These are phyloP conservation scores for Pseudogymnoascus sp. DNA, from an alignment of 2,329 filamentous ascomycete species.

Conservation along the genomic window DNA sequence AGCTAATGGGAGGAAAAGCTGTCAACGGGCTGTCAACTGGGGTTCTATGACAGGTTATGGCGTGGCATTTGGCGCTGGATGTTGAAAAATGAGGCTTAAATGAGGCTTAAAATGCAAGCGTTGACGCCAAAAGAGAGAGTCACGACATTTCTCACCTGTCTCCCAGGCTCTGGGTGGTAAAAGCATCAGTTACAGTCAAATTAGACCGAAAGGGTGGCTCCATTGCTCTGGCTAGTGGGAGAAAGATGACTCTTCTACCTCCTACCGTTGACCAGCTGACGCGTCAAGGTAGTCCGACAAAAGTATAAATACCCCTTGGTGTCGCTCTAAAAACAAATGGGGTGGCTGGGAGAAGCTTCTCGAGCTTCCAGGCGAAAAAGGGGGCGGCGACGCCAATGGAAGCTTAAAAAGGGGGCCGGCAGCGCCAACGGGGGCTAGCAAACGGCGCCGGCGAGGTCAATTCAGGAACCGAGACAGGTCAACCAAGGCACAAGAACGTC, in stretches of 20 bases:
- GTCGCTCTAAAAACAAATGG: neutral
- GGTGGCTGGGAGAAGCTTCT: neutral
- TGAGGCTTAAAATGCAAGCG: neutral
- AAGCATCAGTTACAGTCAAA: neutral
- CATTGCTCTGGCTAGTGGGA: neutral
- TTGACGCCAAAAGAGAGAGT: neutral
- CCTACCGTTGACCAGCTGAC: neutral
- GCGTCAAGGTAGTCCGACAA: neutral
- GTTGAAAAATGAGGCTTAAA: neutral
- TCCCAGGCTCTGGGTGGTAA: neutral
- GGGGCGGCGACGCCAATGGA: neutral
- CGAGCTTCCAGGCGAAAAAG: neutral
- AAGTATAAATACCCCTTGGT: neutral
- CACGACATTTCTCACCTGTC: neutral
- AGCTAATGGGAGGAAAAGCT: neutral
- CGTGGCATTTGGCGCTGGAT: neutral
- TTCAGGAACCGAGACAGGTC: neutral
- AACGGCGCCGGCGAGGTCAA: neutral
- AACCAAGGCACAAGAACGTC: neutral
- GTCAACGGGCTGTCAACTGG: neutral
- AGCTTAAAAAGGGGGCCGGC: neutral
- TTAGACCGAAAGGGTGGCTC: neutral
- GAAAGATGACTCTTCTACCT: neutral
- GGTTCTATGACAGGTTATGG: no score
- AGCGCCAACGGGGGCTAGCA: neutral